Percentiles rank a stretch among this genome's conserved stretches.
phyloP scores from a whole-genome alignment of 2,329 filamentous ascomycete species.

The Furcasterigmium sp. region DNA sequence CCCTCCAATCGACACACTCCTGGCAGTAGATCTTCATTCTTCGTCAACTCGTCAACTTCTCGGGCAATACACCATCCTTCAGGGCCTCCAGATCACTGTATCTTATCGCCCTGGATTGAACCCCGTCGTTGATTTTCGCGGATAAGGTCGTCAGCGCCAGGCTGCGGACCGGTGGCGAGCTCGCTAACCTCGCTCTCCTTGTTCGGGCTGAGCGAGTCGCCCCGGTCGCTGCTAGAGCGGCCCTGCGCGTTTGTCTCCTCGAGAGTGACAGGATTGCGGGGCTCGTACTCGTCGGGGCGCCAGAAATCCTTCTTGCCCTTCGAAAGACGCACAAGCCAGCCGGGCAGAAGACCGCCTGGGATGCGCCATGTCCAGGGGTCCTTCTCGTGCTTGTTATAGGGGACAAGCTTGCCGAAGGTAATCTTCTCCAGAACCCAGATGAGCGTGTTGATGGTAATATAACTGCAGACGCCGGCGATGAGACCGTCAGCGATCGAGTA shows the following conservation, averaged over 20 bases:
- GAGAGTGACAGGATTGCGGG: constrained; percentile 8
- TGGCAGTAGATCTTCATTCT: too few relatives aligned
- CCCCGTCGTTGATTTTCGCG: not conserved
- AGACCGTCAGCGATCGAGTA: constrained; percentile 85
- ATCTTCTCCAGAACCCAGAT: constrained; percentile 64
- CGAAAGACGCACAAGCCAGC: constrained; percentile 61
- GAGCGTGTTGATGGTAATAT: constrained; percentile 67
- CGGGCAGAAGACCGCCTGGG: constrained; percentile 68
- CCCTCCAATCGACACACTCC: too few relatives aligned
- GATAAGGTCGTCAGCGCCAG: not conserved
- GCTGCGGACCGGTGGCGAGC: constrained; percentile 1
- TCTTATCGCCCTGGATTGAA: not conserved
- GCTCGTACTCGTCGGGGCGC: constrained; percentile 34
- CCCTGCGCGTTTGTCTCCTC: constrained; percentile 11
- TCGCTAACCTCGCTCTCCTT: constrained; percentile 10
- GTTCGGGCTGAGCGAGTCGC: constrained; percentile 5
- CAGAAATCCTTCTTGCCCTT: constrained; percentile 72
- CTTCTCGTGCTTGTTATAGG: constrained; percentile 69
- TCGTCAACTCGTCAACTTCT: too few relatives aligned
- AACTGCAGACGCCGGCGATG: constrained; percentile 73
- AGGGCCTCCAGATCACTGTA: not conserved
- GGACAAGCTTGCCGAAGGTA: constrained; percentile 65
- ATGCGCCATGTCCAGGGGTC: constrained; percentile 78
- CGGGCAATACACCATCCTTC: not conserved
- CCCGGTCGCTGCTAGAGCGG: constrained; percentile 10